Conservation (phyloP, 192 early-diverging fungal species). For the Haplosporangium gracile region DNA sequence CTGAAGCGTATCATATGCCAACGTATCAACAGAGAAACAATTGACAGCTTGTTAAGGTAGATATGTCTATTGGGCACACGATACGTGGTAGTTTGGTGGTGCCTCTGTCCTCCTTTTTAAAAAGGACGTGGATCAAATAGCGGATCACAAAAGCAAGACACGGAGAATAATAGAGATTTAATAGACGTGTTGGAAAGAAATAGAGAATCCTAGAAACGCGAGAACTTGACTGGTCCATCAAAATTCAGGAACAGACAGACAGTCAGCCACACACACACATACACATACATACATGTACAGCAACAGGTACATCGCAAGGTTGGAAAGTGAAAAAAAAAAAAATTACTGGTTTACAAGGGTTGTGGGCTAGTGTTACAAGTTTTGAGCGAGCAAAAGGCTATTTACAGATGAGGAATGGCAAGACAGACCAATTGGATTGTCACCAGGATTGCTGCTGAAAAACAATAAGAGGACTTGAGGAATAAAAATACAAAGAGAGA, state of each 20-base stretch:
- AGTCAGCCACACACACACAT: not conserved
- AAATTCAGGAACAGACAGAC: not conserved
- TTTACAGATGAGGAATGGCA: conserved; percentile 10
- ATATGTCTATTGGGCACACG: not conserved
- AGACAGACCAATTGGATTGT: not conserved
- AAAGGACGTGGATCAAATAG: not conserved
- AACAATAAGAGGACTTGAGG: not conserved
- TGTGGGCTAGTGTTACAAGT: not conserved
- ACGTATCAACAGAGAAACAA: not conserved
- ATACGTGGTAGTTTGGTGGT: not conserved
- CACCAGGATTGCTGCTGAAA: not conserved
- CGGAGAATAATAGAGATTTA: not conserved
- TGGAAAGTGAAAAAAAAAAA: not conserved
- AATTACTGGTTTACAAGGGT: not conserved
- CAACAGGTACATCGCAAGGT: not conserved
- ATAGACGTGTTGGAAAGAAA: no score
- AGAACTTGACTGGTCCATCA: conserved; percentile 2
- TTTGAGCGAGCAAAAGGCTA: not conserved
- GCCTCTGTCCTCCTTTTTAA: not conserved
- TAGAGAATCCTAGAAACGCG: not conserved
- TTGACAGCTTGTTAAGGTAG: not conserved
- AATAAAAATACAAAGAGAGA: not conserved
- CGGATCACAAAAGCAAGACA: not conserved
- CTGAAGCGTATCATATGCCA: not conserved
- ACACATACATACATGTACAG: not conserved